Evolutionary conservation across 1,284 basidiomycete species (phyloP), one percentile per base, ranked within the genome.

Genomic region (Puccinia polysora): DNA sequence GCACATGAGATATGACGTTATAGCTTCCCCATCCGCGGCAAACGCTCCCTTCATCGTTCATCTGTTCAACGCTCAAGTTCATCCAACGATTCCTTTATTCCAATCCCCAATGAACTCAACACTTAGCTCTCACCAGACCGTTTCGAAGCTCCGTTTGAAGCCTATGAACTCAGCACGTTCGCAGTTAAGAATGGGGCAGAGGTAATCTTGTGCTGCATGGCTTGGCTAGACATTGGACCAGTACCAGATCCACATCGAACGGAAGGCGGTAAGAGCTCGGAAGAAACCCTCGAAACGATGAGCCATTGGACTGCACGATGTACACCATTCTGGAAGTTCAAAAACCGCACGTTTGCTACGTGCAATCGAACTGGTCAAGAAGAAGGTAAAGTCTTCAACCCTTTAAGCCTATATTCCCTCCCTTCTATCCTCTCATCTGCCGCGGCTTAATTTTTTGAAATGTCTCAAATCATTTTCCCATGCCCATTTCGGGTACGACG

Each of bases 101-200:
- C 18, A n/a, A 23, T 56, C 45, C 60, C 18, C 28, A 30, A n/a
- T 30, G 23, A 4, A 18, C 1, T 14, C n/a, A 30, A 64, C 18
- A 3, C 6, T 34, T 23, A 69, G 65, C 38, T 56, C 18, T 58
- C 53, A 34, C 65, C 65, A 20, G 55, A 69, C 28, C 53, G 28
- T 15, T 69, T 69, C 36, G 65, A 69, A 50, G 65, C 65, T 36
- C 65, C 65, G 49, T 69, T 69, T 34, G 65, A 69, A 34, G 55
- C 65, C 14, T 69, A 69, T 40, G 65, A 69, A 32, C 25, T 69
- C 14, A 69, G 65, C 38, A 47, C 65, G 23, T 69, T 69, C 47
- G 50, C 55, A 45, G 52, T 50, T 45, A 55, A 69, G 32, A 56
- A 69, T 28, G 25, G 47, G 2, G 65, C 65, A 2, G 65, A 69